Evolutionary conservation across 2,329 filamentous ascomycete species (phyloP).

Genomic region (Colletotrichum abscissum): DNA sequence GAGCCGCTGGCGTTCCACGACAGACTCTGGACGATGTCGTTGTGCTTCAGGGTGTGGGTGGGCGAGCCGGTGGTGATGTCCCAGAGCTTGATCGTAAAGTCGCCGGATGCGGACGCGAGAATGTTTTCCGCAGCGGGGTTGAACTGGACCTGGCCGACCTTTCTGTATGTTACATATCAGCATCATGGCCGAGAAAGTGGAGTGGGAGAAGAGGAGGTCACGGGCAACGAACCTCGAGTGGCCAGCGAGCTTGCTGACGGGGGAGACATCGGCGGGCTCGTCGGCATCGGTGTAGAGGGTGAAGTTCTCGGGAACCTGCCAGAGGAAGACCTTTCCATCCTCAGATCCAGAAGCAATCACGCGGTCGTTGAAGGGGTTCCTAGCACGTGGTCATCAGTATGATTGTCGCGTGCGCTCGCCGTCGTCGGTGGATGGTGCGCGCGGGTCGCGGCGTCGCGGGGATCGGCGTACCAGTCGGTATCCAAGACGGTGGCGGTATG

Average conservation of each 20-base stretch:
- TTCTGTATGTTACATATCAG: conserved; percentile 64
- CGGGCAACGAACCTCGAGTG: conserved; percentile 76
- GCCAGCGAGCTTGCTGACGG: conserved; percentile 83
- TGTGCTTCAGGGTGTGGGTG: conserved; percentile 82
- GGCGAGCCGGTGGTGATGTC: conserved; percentile 84
- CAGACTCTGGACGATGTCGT: conserved; percentile 92
- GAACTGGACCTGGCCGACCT: conserved; percentile 97
- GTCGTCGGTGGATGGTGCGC: conserved; percentile 19
- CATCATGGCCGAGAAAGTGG: neutral
- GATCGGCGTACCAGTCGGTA: conserved; percentile 85
- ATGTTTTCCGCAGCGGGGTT: conserved; percentile 97
- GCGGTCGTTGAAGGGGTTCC: conserved; percentile 96
- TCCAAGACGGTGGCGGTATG: conserved; percentile 96
- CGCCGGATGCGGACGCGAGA: conserved; percentile 93
- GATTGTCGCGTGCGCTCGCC: conserved; percentile 22
- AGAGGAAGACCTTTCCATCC: conserved; percentile 96
- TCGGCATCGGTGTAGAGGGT: conserved; percentile 87
- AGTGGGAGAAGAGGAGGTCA: neutral
- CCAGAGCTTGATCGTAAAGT: conserved; percentile 96
- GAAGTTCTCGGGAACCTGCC: conserved; percentile 92
- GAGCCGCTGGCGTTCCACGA: conserved; percentile 94
- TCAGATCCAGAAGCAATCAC: conserved; percentile 94
- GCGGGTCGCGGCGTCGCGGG: conserved; percentile 33
- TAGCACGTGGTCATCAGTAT: conserved; percentile 51
- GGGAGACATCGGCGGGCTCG: conserved; percentile 83